Percentiles rank a stretch among this genome's conserved stretches.
Evolutionary conservation across 2,329 filamentous ascomycete genomes (phyloP).

Genomic region (Pyricularia sp.): DNA sequence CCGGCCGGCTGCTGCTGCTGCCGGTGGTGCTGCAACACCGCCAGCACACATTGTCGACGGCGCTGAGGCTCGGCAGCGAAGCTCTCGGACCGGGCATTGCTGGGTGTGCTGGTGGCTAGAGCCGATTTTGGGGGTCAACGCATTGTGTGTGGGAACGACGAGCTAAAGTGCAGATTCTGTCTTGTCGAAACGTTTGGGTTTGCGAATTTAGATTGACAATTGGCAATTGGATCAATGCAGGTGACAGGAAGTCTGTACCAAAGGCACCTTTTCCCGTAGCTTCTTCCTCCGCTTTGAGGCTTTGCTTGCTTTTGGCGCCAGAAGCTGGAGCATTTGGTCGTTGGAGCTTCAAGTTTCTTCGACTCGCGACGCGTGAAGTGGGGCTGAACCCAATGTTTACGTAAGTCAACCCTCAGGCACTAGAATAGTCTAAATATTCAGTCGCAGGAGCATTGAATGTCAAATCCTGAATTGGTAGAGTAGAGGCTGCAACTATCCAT

Average conservation of each 20-base stretch:
- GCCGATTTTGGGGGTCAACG: background rate
- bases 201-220: background rate
- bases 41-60: conserved; percentile 3
- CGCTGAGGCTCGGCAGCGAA: conserved; percentile 3
- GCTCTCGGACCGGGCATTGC: conserved; percentile 2
- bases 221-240: background rate
- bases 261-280: background rate
- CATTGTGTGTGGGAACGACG: background rate
- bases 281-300: background rate
- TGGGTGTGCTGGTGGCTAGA: background rate
- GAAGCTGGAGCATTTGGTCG: background rate
- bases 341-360: background rate
- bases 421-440: too few species aligned
- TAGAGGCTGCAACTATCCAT: too few species aligned
- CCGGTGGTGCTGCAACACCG: background rate
- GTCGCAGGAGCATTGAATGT: too few species aligned
- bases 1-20: background rate
- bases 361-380: background rate
- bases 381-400: background rate
- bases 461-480: too few species aligned
- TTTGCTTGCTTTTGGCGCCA: background rate
- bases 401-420: background rate
- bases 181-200: background rate
- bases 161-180: background rate
- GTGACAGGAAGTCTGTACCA: background rate